Base-by-base conservation (phyloP, 139 green algal species). In the Chlamydomonas applanata region DNA sequence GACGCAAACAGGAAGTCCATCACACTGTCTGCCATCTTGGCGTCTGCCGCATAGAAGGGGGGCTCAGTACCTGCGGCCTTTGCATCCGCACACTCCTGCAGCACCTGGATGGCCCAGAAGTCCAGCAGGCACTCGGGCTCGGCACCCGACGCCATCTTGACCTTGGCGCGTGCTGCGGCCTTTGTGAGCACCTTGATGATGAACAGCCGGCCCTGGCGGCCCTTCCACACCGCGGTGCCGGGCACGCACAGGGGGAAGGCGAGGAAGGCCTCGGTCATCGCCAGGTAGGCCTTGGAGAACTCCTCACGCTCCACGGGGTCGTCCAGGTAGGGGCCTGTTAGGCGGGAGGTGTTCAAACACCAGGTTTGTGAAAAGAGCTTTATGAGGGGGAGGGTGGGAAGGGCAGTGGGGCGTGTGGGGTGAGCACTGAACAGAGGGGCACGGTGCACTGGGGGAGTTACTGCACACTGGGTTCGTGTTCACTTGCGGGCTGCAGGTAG, bases 1-100 rank as follows among this genome's bases (percentile, higher is more conserved):
- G 71, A 87, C 35, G 92, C 92, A 76, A 97, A 97, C 45, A 97
- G 82, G 74, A 97, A 97, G 86, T 95, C 87, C 78, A 97, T 92
- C 13, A 94, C 75, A 3, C 74, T 86, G 82, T 93, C 87, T 1
- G 88, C 90, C 79, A 97, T 92, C 36, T 87, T 89, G 14, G 73
- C 36, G 74, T 91, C 77, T 7, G 72, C 64, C 49, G 75, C 71
- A 86, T 92, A 88, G 40, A 77, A 83, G 69, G 84, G 85, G n/a
- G 68, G 83, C 40, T 81, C 76, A 44, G 85, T 36, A 2, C 87
- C 87, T 52, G 74, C 32, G 40, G 76, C 84, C 34, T 89, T 82
- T 0, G 92, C 92, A 74, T 96, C 92, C 52, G 71, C 65, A 0
- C 77, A 52, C 65, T 86, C 80, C 2, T 40, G 33, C 59, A 82